Conservation (phyloP, 129 eudicot species). For the Lactuca saligna region DNA sequence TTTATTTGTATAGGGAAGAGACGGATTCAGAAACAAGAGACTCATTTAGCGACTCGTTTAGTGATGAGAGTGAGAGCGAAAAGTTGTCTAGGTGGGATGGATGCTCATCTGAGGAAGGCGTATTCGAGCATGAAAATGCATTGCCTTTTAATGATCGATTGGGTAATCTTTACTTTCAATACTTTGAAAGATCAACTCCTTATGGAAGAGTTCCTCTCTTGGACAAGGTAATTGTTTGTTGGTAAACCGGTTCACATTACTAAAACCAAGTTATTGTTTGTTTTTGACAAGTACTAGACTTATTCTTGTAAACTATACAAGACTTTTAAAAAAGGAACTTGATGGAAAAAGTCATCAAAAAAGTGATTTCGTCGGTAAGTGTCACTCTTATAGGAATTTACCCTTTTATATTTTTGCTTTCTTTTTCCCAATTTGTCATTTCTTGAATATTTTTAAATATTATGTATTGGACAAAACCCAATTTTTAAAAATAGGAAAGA, state of each 20-base stretch:
- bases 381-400: neutral
- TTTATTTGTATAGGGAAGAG: conserved; percentile 56
- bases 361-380: too few relatives aligned
- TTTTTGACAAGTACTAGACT: neutral
- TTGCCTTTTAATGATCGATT: conserved; percentile 37
- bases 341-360: neutral
- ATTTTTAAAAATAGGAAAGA: neutral
- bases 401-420: neutral
- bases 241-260: neutral
- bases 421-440: neutral
- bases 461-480: too few relatives aligned
- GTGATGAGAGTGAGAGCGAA: conserved; percentile 94
- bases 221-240: conserved; percentile 65
- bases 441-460: too few relatives aligned
- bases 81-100: conserved; percentile 96
- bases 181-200: conserved; percentile 65
- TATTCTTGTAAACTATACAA: neutral
- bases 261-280: neutral
- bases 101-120: conserved; percentile 68
- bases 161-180: conserved; percentile 63
- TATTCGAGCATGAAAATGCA: conserved; percentile 52
- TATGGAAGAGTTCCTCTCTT: conserved; percentile 68
- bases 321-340: neutral
- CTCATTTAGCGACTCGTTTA: conserved; percentile 79
- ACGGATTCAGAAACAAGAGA: conserved; percentile 85